Base-by-base conservation (phyloP, 352 stramenopile species). In the Phytophthora meadii region DNA sequence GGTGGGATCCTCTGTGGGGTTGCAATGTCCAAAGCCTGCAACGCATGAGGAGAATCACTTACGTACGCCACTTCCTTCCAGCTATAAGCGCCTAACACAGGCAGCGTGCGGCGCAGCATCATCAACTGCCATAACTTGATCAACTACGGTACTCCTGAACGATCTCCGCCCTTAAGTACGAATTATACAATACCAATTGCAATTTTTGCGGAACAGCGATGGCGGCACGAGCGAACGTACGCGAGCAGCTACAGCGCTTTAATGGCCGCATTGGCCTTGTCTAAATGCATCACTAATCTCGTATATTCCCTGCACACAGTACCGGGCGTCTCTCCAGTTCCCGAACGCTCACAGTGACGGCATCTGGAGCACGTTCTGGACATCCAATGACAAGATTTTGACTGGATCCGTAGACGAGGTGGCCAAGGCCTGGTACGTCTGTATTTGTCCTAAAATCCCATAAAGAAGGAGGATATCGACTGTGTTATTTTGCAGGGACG, bases 361-460 rank as follows among this genome's bases (percentile, higher is more conserved):
- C 61, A 92, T 97, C 47, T 97, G 88, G 86, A 94, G 81, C 74
- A 92, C 87, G 36, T 93, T 89, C 71, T 97, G 89, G 89, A 96
- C 89, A 45, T 77, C 77, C 47, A 86, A 91, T 63, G 85, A 94
- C 72, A 90, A 94, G 72, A 92, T 97, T 73, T 72, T 97, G 44
- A 93, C 87, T 8, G 89, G 88, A 44, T 96, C 88, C 1, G 84
- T 96, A 49, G 89, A 97, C 57, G 89, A 96, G 72, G 85, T 93
- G 15, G 88, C 88, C 55, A 95, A 94, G 73, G 81, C 76, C 25
- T 96, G 88, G 88, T 90, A 46, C 50, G 77, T 60, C n/a, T n/a
- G 30, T 30, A 17, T 12, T 49, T 30, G 6, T 30, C 27, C 27
- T 30, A 5, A 22, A 25, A 2, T 28, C 17, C 15, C 6, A 3